phyloP scores from a whole-genome alignment of 2,329 filamentous ascomycete species.

The Curvularia sp. region DNA sequence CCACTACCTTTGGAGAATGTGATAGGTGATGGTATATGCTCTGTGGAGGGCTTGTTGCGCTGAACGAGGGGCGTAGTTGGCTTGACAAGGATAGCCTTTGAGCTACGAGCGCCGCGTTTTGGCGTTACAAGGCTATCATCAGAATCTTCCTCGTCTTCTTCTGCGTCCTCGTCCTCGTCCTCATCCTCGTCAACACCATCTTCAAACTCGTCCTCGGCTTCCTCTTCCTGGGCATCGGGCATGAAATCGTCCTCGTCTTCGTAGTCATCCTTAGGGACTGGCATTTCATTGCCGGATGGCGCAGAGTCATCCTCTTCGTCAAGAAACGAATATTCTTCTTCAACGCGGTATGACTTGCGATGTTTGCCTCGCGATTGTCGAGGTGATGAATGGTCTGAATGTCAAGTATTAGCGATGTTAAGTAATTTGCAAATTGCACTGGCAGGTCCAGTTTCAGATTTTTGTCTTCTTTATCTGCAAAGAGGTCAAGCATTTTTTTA shows the following conservation, averaged over 20 bases:
- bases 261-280: constrained; percentile 20
- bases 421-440: constrained; percentile 4
- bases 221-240: constrained; percentile 35
- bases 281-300: constrained; percentile 18
- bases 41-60: constrained; percentile 10
- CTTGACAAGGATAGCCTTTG: constrained; percentile 17
- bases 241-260: constrained; percentile 40
- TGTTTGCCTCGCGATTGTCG: constrained; percentile 34
- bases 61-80: constrained; percentile 10
- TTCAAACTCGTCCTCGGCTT: constrained; percentile 34
- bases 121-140: constrained; percentile 22
- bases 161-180: constrained; percentile 39
- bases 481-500: not conserved
- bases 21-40: constrained; percentile 17
- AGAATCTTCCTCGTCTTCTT: constrained; percentile 26
- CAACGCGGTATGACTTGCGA: constrained; percentile 30
- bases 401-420: constrained; percentile 7
- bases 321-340: constrained; percentile 33
- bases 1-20: constrained; percentile 26
- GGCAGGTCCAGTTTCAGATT: constrained; percentile 8
- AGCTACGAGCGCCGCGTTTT: constrained; percentile 12
- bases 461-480: not conserved
- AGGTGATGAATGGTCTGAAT: constrained; percentile 22
- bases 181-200: constrained; percentile 44
- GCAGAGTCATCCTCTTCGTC: constrained; percentile 30